A percentile compares a stretch with the other conserved stretches of the same genome.
These are phyloP conservation scores for Pharus latifolius DNA, from an alignment of 176 grass and related monocot species.

Conservation along the genomic window DNA sequence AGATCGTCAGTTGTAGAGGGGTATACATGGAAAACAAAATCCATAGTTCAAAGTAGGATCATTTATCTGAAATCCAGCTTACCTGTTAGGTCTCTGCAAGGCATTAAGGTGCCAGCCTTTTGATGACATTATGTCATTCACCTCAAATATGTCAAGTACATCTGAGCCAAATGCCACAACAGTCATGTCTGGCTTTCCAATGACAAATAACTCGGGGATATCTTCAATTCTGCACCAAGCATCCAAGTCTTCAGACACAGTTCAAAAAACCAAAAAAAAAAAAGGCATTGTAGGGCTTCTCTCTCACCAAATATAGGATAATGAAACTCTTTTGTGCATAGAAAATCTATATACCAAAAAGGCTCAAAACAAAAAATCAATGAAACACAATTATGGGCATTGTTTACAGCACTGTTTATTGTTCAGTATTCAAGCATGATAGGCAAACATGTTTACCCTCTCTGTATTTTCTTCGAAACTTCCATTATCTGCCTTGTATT, in stretches of 20 bases:
- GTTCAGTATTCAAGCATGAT: background rate
- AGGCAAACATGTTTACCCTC: conserved; percentile 47
- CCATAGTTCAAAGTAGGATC: background rate
- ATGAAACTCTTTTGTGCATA: background rate
- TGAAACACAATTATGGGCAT: background rate
- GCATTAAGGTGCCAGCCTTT: conserved; percentile 97
- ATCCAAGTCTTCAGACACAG: background rate
- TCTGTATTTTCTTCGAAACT: conserved; percentile 83
- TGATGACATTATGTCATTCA: conserved; percentile 91
- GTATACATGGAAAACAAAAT: background rate
- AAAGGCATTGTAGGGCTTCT: background rate
- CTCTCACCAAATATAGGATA: background rate
- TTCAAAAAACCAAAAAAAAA: no score
- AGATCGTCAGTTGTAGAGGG: background rate
- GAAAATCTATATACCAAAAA: background rate
- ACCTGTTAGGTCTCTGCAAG: conserved; percentile 66
- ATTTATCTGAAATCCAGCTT: background rate
- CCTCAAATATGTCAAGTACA: conserved; percentile 83
- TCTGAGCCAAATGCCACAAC: conserved; percentile 79
- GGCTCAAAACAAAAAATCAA: background rate
- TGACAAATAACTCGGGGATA: conserved; percentile 66
- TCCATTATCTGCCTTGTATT: conserved; percentile 81
- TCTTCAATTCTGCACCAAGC: conserved; percentile 55
- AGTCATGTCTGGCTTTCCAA: conserved; percentile 85
- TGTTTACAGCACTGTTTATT: background rate